These are phyloP conservation scores for Spizellomyces punctatus DNA, from an alignment of 192 early-diverging fungal genomes.

Conservation along the genomic window DNA sequence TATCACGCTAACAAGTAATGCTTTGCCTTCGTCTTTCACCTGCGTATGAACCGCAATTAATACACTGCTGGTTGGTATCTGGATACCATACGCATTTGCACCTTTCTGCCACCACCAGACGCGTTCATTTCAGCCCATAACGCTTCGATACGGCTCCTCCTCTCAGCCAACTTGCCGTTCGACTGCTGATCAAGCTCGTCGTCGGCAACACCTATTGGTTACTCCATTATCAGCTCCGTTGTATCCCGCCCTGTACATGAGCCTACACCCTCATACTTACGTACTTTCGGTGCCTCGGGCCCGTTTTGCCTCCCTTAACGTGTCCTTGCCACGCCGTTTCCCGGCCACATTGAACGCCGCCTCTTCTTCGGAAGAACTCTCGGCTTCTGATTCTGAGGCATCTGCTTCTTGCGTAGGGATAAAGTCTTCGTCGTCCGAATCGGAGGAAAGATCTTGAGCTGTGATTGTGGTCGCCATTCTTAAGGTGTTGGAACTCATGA, in stretches of 20 bases:
- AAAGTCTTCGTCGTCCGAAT: conserved; percentile 13
- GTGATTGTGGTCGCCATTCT: background rate
- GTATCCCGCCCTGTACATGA: background rate
- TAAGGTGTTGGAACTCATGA: too few species aligned
- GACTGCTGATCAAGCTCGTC: too few species aligned
- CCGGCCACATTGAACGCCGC: background rate
- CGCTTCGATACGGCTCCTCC: conserved; percentile 49
- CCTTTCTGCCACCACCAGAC: conserved; percentile 9
- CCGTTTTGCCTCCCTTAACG: background rate
- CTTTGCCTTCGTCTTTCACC: too few species aligned
- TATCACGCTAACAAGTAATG: too few species aligned
- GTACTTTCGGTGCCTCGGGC: background rate
- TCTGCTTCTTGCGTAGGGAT: background rate
- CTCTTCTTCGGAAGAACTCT: background rate
- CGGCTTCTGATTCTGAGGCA: background rate
- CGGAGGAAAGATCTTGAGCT: background rate
- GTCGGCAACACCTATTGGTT: background rate
- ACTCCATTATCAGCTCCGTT: background rate
- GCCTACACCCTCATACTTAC: background rate
- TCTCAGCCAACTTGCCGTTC: background rate
- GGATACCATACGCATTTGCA: background rate
- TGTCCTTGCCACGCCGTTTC: background rate
- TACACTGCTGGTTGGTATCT: background rate
- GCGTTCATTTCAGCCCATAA: conserved; percentile 62
- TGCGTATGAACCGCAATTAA: too few species aligned